phyloP scores from a whole-genome alignment of 2,329 filamentous ascomycete species.

The Cladosporium sp. region DNA sequence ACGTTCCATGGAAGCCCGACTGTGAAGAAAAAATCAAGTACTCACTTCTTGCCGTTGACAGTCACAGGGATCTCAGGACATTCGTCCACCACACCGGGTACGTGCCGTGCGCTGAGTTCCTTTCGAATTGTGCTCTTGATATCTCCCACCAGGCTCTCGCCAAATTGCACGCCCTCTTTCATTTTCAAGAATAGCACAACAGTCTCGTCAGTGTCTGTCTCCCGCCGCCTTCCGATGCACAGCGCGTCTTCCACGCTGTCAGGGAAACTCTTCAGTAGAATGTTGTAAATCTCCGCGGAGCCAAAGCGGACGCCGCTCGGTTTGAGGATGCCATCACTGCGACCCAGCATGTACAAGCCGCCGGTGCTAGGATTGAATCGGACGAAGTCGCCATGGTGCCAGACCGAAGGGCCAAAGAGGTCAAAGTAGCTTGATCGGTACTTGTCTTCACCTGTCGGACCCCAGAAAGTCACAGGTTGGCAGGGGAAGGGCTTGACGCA shows the following conservation, averaged over 20 bases:
- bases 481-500: slow-evolving; percentile 86
- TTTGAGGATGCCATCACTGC: slow-evolving; percentile 91
- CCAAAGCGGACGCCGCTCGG: slow-evolving; percentile 90
- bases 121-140: slow-evolving; percentile 71
- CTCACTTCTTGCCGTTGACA: slow-evolving; percentile 85
- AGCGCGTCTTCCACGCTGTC: slow-evolving; percentile 79
- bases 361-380: slow-evolving; percentile 69
- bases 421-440: slow-evolving; percentile 88
- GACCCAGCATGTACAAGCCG: slow-evolving; percentile 85
- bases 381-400: slow-evolving; percentile 96
- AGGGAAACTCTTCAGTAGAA: slow-evolving; percentile 82
- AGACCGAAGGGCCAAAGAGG: slow-evolving; percentile 68
- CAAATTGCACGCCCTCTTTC: slow-evolving; percentile 59
- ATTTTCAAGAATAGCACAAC: slow-evolving; percentile 89
- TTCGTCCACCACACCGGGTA: slow-evolving; percentile 79
- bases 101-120: slow-evolving; percentile 85
- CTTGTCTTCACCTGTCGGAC: slow-evolving; percentile 68
- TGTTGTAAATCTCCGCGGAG: slow-evolving; percentile 92
- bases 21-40: not conserved
- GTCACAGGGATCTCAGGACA: slow-evolving; percentile 88
- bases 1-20: not conserved
- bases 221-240: slow-evolving; percentile 76
- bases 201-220: slow-evolving; percentile 76
- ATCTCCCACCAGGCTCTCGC: slow-evolving; percentile 59
- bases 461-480: slow-evolving; percentile 89